Base-by-base conservation (phyloP, 768 basidiomycete genomes). In the Kwoniella dendrophila region DNA sequence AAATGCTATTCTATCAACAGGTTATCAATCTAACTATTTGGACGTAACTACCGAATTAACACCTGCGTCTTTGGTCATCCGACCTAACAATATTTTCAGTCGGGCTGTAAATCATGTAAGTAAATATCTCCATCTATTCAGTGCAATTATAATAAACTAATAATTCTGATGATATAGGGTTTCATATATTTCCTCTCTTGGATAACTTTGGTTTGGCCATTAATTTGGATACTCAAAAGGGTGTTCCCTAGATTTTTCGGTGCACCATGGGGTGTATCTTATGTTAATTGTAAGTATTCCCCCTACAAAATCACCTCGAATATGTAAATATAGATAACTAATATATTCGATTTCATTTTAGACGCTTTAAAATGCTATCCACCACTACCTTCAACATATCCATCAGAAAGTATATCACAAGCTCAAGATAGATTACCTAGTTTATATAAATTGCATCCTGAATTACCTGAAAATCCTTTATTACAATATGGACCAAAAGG, bases 221-320 rank as follows among this genome's bases (percentile, higher is more conserved):
- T 90, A 75, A 83, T 92, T 64, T 92, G 89, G 90, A 78, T 92
- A 3, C 90, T 85, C 78, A 86, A 69, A 74, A 85, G 86, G 16
- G 4, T 43, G 2, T 51, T 53, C 36, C 48, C 59, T 14, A 52
- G 48, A 26, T 47, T 44, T 18, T 40, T 32, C 12, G 60, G 60
- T 30, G 52, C 60, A 10, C 48, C 54, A 6, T 70, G 62, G 55
- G 24, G 57, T 12, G 43, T 67, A 20, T 53, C 69, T 10, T 32
- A 38, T 8, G 53, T 52, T 4, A 60, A 43, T 32, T 68, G 66
- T 71, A 48, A 63, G 66, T 63, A 16, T 20, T 14, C 26, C 18
- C 36, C 38, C 48, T 26, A 22, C 20, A 4, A 11, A 12, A 12
- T 26, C 49, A 20, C 18, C 50, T 30, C 30, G 47, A 43, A 12